Conservation (phyloP, 495 filamentous ascomycete genomes). For the Podospora pseudocomata region DNA sequence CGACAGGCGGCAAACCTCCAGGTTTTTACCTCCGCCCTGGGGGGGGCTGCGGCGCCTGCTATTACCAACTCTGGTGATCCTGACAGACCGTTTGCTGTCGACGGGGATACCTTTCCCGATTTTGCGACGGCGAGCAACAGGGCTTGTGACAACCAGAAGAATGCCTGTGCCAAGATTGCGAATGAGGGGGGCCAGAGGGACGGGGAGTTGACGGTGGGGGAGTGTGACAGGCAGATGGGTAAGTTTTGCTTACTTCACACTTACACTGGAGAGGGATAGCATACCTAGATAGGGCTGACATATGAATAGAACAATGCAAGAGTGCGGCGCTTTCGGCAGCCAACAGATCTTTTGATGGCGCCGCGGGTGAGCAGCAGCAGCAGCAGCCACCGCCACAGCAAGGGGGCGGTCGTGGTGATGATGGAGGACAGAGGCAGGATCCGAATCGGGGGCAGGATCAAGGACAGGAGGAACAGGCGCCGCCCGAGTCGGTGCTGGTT, state of each 20-base stretch:
- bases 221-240: slow-evolving; percentile 41
- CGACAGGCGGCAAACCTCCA: slow-evolving; percentile 23
- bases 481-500: slow-evolving; percentile 22
- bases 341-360: slow-evolving; percentile 21
- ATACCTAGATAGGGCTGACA: background rate
- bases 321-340: slow-evolving; percentile 22
- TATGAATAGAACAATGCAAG: slow-evolving; percentile 32
- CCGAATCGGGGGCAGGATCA: too few relatives aligned
- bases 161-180: slow-evolving; percentile 34
- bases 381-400: background rate
- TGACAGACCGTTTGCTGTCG: slow-evolving; percentile 43
- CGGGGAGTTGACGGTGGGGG: slow-evolving; percentile 28
- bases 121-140: slow-evolving; percentile 39
- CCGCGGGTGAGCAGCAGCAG: too few relatives aligned
- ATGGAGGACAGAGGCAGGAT: too few relatives aligned
- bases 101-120: slow-evolving; percentile 41
- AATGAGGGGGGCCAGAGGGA: slow-evolving; percentile 23
- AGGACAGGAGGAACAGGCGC: background rate
- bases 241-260: slow-evolving; percentile 14
- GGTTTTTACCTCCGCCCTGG: slow-evolving; percentile 25
- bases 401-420: background rate
- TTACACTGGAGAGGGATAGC: background rate
- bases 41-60: slow-evolving; percentile 24
- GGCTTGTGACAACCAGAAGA: slow-evolving; percentile 43
- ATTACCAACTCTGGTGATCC: slow-evolving; percentile 38